A percentile compares a stretch with the other conserved stretches of the same genome.
These are phyloP conservation scores for Ustilago cynodontis DNA, from an alignment of 1,284 basidiomycete species.

Conservation along the genomic window DNA sequence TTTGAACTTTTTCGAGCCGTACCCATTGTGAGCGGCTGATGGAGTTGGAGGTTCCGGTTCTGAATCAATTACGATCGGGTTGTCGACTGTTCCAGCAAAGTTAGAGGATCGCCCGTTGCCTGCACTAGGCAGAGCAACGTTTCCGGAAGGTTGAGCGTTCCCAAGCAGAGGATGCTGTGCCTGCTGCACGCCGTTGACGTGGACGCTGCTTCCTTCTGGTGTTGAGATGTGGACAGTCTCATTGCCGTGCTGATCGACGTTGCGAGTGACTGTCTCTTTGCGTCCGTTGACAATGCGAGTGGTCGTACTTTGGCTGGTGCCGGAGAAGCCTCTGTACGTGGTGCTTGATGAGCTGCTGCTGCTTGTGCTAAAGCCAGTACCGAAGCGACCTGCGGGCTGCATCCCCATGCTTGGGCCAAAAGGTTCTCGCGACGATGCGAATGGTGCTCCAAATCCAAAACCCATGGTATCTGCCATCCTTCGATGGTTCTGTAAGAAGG, in stretches of 20 bases:
- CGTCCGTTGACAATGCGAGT: slow-evolving; percentile 61
- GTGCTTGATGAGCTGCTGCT: slow-evolving; percentile 22
- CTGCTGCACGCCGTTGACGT: slow-evolving; percentile 60
- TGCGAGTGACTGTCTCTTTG: slow-evolving; percentile 57
- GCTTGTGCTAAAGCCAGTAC: slow-evolving; percentile 7
- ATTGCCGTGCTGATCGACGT: slow-evolving; percentile 58
- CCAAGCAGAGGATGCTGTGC: slow-evolving; percentile 41
- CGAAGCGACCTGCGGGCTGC: slow-evolving; percentile 20
- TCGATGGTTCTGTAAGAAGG: slow-evolving; percentile 56
- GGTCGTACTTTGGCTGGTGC: slow-evolving; percentile 46
- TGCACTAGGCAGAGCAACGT: slow-evolving; percentile 11
- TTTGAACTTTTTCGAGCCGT: slow-evolving; percentile 9
- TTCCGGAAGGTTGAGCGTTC: not conserved
- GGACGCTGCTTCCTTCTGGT: slow-evolving; percentile 57
- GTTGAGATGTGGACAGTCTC: slow-evolving; percentile 58
- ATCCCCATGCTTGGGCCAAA: slow-evolving; percentile 14
- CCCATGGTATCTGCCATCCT: slow-evolving; percentile 54
- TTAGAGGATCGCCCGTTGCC: not conserved
- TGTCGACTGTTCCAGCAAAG: slow-evolving; percentile 14
- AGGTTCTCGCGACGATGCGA: slow-evolving; percentile 4
- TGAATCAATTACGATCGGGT: slow-evolving; percentile 43
- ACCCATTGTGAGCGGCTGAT: not conserved
- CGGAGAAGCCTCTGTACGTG: slow-evolving; percentile 27
- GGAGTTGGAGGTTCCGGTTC: slow-evolving; percentile 5
- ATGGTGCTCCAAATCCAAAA: slow-evolving; percentile 48